Evolutionary conservation across 805 yeast species (phyloP).

Genomic region (Nakazawaea ernobii): DNA sequence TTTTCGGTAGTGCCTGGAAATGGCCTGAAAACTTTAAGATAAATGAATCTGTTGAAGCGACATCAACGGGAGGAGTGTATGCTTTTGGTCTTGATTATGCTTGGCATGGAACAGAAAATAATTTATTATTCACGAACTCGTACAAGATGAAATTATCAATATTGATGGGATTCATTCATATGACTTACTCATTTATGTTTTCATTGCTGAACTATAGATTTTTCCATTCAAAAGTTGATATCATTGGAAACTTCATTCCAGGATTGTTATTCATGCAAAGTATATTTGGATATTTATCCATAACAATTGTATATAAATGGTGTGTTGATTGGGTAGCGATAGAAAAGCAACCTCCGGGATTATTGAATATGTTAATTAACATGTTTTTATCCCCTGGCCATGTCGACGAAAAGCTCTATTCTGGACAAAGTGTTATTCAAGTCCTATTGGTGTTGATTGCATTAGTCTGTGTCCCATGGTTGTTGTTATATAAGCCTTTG

Average conservation of each 20-base stretch:
- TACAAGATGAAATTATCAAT: conserved; percentile 96
- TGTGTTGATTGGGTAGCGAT: conserved; percentile 81
- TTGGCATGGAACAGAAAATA: conserved; percentile 98
- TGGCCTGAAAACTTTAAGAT: conserved; percentile 75
- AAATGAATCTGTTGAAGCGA: conserved; percentile 56
- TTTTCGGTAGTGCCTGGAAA: conserved; percentile 87
- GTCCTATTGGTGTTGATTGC: conserved; percentile 70
- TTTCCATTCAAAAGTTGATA: conserved; percentile 69
- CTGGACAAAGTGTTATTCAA: conserved; percentile 77
- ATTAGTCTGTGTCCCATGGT: conserved; percentile 86
- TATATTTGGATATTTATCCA: conserved; percentile 86
- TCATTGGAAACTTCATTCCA: conserved; percentile 90
- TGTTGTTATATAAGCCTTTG: conserved; percentile 79
- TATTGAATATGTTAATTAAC: conserved; percentile 88
- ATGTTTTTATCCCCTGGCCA: conserved; percentile 95
- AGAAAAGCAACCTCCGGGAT: conserved; percentile 80
- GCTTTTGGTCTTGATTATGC: conserved; percentile 85
- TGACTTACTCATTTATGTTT: conserved; percentile 84
- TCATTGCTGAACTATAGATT: conserved; percentile 74
- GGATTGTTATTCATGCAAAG: conserved; percentile 94
- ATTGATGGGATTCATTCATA: conserved; percentile 89
- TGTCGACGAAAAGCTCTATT: conserved; percentile 72
- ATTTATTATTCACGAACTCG: conserved; percentile 84
- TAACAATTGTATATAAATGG: conserved; percentile 92
- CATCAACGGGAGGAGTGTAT: conserved; percentile 66